Percentiles rank a stretch among this genome's conserved stretches.
phyloP scores from a whole-genome alignment of 2,329 filamentous ascomycete species.

The Cladosporium sp. region DNA sequence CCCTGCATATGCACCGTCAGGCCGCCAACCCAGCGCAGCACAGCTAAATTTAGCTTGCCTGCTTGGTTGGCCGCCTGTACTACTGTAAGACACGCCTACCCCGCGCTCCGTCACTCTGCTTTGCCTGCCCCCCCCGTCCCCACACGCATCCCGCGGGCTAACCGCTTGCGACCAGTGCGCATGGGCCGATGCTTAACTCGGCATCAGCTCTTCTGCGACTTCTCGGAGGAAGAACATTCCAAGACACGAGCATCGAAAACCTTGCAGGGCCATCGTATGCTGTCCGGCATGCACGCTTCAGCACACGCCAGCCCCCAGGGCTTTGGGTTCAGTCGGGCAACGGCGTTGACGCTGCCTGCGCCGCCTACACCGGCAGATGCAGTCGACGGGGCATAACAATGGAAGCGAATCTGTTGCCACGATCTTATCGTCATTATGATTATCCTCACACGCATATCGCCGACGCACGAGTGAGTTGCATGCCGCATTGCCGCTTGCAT shows the following conservation, averaged over 20 bases:
- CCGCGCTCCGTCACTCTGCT: neutral
- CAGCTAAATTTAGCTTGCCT: neutral
- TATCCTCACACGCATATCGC: slow-evolving; percentile 2
- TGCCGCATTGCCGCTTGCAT: slow-evolving; percentile 1
- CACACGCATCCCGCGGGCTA: neutral
- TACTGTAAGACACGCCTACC: neutral
- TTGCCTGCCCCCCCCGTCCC: too few species aligned
- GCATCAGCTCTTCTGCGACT: neutral
- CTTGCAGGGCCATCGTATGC: neutral
- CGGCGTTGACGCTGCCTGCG: neutral
- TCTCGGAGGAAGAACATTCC: neutral
- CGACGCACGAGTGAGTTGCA: neutral
- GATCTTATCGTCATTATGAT: slow-evolving; percentile 6
- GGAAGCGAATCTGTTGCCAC: neutral
- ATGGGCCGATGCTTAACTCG: slow-evolving; percentile 8
- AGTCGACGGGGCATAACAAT: neutral
- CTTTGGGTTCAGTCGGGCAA: neutral
- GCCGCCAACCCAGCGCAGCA: neutral
- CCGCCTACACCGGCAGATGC: neutral
- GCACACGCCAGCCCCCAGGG: neutral
- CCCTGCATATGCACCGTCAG: neutral
- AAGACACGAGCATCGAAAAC: neutral
- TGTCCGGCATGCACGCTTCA: neutral
- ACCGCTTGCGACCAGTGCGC: neutral
- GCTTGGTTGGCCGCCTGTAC: neutral